Evolutionary conservation across 139 green algal species (phyloP).

Genomic region (Marvania coccoides): DNA sequence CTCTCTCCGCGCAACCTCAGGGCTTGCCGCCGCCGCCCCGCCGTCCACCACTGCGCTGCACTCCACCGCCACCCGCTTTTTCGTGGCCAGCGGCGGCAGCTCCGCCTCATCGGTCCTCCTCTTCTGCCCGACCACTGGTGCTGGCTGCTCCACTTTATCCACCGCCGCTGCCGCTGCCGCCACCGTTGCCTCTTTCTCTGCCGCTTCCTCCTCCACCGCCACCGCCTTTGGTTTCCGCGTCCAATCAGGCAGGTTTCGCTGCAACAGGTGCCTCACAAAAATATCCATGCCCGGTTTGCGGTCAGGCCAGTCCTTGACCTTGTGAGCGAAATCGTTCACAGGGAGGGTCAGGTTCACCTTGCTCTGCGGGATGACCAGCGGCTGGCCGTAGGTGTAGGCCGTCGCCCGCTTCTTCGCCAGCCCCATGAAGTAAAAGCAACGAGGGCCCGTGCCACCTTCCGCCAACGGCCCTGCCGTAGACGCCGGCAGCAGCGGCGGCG

Average conservation of each 20-base stretch:
- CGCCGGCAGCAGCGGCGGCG: too few relatives aligned
- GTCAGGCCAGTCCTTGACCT: conserved; percentile 21
- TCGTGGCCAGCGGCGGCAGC: too few relatives aligned
- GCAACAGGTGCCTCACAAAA: conserved; percentile 40
- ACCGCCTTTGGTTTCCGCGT: background rate
- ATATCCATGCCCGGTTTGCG: conserved; percentile 60
- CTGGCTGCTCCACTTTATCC: background rate
- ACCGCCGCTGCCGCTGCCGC: background rate
- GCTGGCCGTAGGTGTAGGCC: conserved; percentile 17
- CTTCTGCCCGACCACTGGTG: too few relatives aligned
- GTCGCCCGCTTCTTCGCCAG: conserved; percentile 41
- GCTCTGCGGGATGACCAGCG: conserved; percentile 25
- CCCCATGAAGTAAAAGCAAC: conserved; percentile 64
- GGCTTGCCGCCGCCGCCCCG: background rate
- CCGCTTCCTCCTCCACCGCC: background rate
- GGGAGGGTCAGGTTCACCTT: conserved; percentile 61
- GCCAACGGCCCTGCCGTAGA: background rate
- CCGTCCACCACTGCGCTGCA: background rate
- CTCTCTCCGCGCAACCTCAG: background rate
- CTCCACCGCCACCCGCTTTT: background rate
- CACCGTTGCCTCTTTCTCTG: background rate
- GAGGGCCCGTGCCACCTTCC: background rate
- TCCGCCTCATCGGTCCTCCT: background rate
- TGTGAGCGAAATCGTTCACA: conserved; percentile 60
- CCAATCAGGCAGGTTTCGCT: conserved; percentile 3